phyloP scores from a whole-genome alignment of 2,329 filamentous ascomycete genomes.

The Arthrobotrys sphaeroides region DNA sequence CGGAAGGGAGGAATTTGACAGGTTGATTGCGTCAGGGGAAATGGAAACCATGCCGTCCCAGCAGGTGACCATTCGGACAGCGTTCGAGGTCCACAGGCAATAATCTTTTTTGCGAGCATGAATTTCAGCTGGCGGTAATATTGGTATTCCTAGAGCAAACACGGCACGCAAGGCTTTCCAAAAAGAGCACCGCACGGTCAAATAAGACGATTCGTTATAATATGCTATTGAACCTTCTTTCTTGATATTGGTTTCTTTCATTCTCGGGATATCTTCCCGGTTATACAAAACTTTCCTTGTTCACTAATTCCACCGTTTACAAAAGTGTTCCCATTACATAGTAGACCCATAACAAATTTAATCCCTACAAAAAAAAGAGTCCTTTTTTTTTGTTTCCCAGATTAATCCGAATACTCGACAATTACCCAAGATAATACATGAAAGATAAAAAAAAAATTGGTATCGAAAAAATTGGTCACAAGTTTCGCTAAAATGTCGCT shows the following conservation, averaged over 20 bases:
- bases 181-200: neutral
- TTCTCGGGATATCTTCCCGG: neutral
- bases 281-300: constrained; percentile 8
- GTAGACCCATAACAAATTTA: constrained; percentile 29
- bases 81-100: constrained; percentile 6
- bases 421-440: constrained; percentile 37
- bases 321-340: constrained; percentile 27
- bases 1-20: constrained; percentile 29
- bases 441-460: constrained; percentile 24
- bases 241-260: constrained; percentile 7
- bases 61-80: constrained; percentile 15
- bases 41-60: constrained; percentile 35
- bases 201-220: neutral
- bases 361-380: constrained; percentile 14
- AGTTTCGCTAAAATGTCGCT: constrained; percentile 47
- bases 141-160: neutral
- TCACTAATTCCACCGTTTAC: constrained; percentile 1
- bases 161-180: neutral
- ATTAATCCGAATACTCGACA: constrained; percentile 22
- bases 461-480: constrained; percentile 33
- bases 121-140: neutral
- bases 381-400: neutral
- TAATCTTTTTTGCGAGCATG: too few relatives aligned
- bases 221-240: neutral
- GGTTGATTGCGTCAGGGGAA: constrained; percentile 24